A percentile compares a stretch with the other conserved stretches of the same genome.
These are phyloP conservation scores for Pulveroboletus sp. DNA, from an alignment of 768 basidiomycete species.

Conservation along the genomic window DNA sequence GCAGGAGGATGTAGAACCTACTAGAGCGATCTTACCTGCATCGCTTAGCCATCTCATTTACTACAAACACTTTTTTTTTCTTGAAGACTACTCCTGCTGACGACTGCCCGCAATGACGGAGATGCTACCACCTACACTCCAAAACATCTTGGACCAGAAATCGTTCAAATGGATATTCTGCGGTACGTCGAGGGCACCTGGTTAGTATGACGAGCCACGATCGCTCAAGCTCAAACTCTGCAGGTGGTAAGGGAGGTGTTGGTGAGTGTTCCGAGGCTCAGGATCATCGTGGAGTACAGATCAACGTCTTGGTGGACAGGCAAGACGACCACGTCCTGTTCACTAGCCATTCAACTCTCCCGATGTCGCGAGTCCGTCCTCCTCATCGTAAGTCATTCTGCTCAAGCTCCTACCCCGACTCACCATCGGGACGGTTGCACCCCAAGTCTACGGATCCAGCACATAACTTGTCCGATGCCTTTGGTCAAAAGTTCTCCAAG, in stretches of 20 bases:
- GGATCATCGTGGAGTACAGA: neutral
- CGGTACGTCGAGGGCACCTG: conserved; percentile 49
- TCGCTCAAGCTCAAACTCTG: conserved; percentile 9
- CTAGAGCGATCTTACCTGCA: conserved; percentile 7
- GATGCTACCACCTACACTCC: conserved; percentile 76
- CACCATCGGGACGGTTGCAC: neutral
- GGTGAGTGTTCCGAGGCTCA: conserved; percentile 46
- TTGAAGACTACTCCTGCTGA: conserved; percentile 1
- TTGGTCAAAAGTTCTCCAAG: conserved; percentile 98
- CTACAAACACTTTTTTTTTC: conserved; percentile 1
- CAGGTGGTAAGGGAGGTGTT: conserved; percentile 98
- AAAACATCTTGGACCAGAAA: conserved; percentile 92
- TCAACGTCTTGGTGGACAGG: conserved; percentile 43
- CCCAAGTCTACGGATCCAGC: conserved; percentile 96
- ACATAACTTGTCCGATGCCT: conserved; percentile 97
- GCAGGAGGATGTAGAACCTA: conserved; percentile 15
- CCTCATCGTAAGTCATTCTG: conserved; percentile 67
- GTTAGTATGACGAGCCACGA: conserved; percentile 7
- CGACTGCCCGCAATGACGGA: conserved; percentile 42
- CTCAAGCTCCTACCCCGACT: neutral
- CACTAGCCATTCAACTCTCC: conserved; percentile 94
- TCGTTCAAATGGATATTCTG: conserved; percentile 99
- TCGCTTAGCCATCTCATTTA: conserved; percentile 15
- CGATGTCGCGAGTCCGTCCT: conserved; percentile 90
- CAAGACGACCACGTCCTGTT: conserved; percentile 98